Base-by-base conservation (phyloP, 345 rosid genomes). In the Moringa oleifera region DNA sequence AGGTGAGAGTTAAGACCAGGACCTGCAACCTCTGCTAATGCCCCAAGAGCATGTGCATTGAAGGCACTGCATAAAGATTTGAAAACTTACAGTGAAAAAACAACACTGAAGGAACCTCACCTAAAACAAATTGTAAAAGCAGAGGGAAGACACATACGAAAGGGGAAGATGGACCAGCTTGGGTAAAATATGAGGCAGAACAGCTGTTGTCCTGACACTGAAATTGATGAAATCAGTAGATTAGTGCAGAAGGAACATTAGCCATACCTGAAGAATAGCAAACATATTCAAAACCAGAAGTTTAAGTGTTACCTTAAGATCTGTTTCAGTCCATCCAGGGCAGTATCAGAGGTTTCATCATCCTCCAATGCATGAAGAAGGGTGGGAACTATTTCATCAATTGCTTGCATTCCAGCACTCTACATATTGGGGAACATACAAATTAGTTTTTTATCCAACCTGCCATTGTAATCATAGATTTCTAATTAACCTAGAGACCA, bases 331-430 rank as follows among this genome's bases (percentile, higher is more conserved):
- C 96, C 99, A 75, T 94, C 97, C 33, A 94, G 78, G 56, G 95
- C 97, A 70, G 96, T 88, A 63, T 86, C 87, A 69, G 99, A 90
- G 53, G 87, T 85, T 67, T 82, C 79, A 75, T 88, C 93, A 72
- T 94, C 96, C 79, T 90, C 97, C 67, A 94, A 77, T 18, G 97
- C 96, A 83, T 81, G 95, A 71, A 94, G 64, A 77, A 94, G 84
- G 1, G 97, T 90, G 61, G 97, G 97, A 54, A 94, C 95, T 68
- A 94, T 94, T 81, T 94, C 99, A 79, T 94, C 99, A 64, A 94
- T 88, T 68, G 97, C 99, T 86, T 86, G 97, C 93, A 94, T 55
- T 68, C 99, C 99, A 64, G 97, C 99, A 78, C 90, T 94, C 99
- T 94, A 78, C 61, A 61, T 58, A 59, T 57, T n/a, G 49, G n/a